These are phyloP conservation scores for Triangularia setosa DNA, from an alignment of 2,329 filamentous ascomycete species.

Conservation along the genomic window DNA sequence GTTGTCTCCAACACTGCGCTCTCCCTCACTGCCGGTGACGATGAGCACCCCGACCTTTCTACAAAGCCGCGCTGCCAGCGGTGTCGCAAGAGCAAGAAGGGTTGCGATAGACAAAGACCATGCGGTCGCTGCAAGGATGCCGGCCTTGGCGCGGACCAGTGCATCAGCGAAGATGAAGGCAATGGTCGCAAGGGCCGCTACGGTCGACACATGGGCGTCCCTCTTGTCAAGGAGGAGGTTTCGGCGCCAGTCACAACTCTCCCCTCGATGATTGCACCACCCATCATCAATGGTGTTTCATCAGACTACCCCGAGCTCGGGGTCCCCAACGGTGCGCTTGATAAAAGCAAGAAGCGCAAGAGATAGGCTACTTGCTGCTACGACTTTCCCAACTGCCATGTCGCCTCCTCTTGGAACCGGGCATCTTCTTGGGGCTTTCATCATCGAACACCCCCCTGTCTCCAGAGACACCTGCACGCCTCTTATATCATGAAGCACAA, in stretches of 20 bases:
- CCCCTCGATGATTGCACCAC: slow-evolving; percentile 33
- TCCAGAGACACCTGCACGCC: no score
- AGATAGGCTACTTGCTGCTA: slow-evolving; percentile 43
- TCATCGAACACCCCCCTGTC: no score
- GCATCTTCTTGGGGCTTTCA: no score
- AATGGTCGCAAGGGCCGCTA: slow-evolving; percentile 96
- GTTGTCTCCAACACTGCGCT: slow-evolving; percentile 54
- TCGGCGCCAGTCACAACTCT: slow-evolving; percentile 32
- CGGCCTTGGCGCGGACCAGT: slow-evolving; percentile 87
- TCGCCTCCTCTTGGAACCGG: no score
- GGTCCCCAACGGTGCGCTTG: slow-evolving; percentile 25
- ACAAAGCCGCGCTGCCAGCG: slow-evolving; percentile 96
- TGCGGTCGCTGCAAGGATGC: slow-evolving; percentile 95
- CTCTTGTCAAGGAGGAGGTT: slow-evolving; percentile 55
- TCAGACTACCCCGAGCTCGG: slow-evolving; percentile 23
- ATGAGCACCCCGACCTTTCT: slow-evolving; percentile 88
- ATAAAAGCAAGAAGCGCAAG: slow-evolving; percentile 62
- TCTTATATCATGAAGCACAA: no score
- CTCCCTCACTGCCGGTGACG: slow-evolving; percentile 63
- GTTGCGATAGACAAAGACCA: slow-evolving; percentile 92
- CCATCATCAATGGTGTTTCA: slow-evolving; percentile 40
- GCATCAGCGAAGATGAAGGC: slow-evolving; percentile 95
- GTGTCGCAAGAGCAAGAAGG: slow-evolving; percentile 99
- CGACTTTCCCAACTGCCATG: no score
- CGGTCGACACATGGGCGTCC: slow-evolving; percentile 66